phyloP scores from a whole-genome alignment of 768 basidiomycete species.

The Macrolepiota dolichaula region DNA sequence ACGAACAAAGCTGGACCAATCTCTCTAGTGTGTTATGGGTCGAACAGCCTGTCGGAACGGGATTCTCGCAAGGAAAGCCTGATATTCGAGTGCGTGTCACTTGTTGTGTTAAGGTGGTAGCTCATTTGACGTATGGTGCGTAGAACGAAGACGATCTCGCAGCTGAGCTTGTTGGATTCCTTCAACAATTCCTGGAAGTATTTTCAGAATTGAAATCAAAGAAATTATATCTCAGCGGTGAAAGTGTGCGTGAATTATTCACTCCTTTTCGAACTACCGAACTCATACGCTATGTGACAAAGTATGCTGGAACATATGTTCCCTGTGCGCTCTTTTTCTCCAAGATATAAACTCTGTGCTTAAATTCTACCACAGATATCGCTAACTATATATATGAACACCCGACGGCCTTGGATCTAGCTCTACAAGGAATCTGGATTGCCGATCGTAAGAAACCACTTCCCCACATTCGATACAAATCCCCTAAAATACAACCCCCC shows the following conservation, averaged over 20 bases:
- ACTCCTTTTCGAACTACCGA: neutral
- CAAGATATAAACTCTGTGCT: neutral
- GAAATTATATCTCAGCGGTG: conserved; percentile 67
- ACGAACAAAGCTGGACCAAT: conserved; percentile 77
- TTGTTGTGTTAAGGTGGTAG: neutral
- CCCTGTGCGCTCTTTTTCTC: conserved; percentile 40
- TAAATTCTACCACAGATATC: conserved; percentile 44
- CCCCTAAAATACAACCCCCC: neutral
- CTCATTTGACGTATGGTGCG: neutral
- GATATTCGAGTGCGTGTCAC: conserved; percentile 47
- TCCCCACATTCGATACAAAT: neutral
- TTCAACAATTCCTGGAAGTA: conserved; percentile 73
- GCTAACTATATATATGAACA: conserved; percentile 72
- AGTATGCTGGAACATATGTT: conserved; percentile 69
- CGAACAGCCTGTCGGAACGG: conserved; percentile 80
- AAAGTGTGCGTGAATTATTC: conserved; percentile 55
- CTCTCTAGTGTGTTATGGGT: conserved; percentile 72
- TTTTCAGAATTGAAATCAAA: conserved; percentile 73
- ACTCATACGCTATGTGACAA: neutral
- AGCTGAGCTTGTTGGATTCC: conserved; percentile 51
- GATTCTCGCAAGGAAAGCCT: conserved; percentile 69
- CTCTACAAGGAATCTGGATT: conserved; percentile 70
- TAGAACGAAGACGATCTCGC: conserved; percentile 50
- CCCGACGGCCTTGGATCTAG: conserved; percentile 46
- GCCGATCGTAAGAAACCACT: conserved; percentile 56